Conservation (phyloP, 2,329 filamentous ascomycete species). For the Xylaria multiplex region DNA sequence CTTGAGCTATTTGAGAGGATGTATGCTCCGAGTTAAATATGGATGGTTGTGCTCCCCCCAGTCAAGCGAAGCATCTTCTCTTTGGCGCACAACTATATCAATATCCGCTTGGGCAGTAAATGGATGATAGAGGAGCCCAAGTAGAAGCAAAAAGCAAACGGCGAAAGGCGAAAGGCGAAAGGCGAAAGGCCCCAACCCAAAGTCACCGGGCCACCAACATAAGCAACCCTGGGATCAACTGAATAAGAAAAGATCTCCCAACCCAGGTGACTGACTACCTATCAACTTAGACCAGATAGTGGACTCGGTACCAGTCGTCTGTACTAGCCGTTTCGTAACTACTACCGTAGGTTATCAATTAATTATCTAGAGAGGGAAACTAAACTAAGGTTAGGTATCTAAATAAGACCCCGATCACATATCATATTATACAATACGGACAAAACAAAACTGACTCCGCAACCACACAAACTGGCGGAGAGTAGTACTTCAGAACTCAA, state of each 20-base stretch:
- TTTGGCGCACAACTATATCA: neutral
- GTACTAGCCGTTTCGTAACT: neutral
- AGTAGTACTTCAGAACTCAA: too few species aligned
- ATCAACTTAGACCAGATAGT: neutral
- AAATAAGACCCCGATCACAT: neutral
- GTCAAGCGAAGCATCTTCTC: neutral
- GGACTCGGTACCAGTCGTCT: neutral
- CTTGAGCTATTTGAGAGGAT: too few species aligned
- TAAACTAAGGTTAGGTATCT: neutral
- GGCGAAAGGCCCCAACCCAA: neutral
- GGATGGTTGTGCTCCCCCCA: too few species aligned
- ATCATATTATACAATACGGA: neutral
- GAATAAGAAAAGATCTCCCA: slow-evolving; percentile 9
- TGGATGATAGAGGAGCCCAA: too few species aligned
- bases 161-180: neutral
- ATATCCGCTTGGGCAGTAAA: neutral
- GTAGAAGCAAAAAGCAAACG: neutral
- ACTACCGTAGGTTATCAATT: neutral
- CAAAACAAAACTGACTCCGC: too few species aligned
- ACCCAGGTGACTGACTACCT: neutral
- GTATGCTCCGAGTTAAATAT: too few species aligned
- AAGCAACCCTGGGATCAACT: slow-evolving; percentile 3
- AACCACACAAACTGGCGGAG: too few species aligned
- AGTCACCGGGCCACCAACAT: neutral
- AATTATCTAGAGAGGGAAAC: too few species aligned